These are phyloP conservation scores for Wallacemonas sp. DNA, from an alignment of 208 protist genomes.

Conservation along the genomic window DNA sequence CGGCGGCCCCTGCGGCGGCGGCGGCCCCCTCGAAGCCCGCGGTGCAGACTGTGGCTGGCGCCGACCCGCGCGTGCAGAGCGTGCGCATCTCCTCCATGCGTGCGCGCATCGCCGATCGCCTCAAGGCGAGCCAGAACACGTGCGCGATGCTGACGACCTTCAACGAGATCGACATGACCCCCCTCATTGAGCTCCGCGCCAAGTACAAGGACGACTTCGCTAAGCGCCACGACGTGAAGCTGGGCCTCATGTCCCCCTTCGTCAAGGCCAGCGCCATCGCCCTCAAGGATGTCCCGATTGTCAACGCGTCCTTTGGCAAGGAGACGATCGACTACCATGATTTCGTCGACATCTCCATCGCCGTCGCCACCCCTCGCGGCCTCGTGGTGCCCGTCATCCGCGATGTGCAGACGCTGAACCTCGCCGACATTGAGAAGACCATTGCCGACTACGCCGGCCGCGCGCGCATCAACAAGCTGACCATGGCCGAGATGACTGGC, in stretches of 20 bases:
- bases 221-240: slow-evolving; percentile 98
- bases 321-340: slow-evolving; percentile 98
- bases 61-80: slow-evolving; percentile 79
- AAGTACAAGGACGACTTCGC: slow-evolving; percentile 98
- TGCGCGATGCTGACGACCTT: slow-evolving; percentile 99
- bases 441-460: slow-evolving; percentile 93
- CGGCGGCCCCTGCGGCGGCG: slow-evolving; percentile 14
- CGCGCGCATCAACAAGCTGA: slow-evolving; percentile 92
- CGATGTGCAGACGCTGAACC: slow-evolving; percentile 95
- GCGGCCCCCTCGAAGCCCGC: slow-evolving; percentile 21
- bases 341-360: slow-evolving; percentile 98
- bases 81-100: slow-evolving; percentile 96
- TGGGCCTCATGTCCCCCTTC: slow-evolving; percentile 99
- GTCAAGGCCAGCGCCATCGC: slow-evolving; percentile 96
- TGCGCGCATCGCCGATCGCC: slow-evolving; percentile 94
- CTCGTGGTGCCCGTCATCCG: slow-evolving; percentile 98
- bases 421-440: slow-evolving; percentile 96
- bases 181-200: slow-evolving; percentile 94
- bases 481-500: slow-evolving; percentile 97
- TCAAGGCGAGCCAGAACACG: slow-evolving; percentile 99
- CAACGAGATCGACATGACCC: slow-evolving; percentile 98
- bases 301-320: slow-evolving; percentile 97
- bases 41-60: slow-evolving; percentile 33
- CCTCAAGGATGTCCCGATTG: slow-evolving; percentile 95
- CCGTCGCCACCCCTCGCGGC: slow-evolving; percentile 97